A percentile compares a stretch with the other conserved stretches of the same genome.
Conservation (phyloP, 768 basidiomycete genomes). For the Trametes cinnabarina region DNA sequence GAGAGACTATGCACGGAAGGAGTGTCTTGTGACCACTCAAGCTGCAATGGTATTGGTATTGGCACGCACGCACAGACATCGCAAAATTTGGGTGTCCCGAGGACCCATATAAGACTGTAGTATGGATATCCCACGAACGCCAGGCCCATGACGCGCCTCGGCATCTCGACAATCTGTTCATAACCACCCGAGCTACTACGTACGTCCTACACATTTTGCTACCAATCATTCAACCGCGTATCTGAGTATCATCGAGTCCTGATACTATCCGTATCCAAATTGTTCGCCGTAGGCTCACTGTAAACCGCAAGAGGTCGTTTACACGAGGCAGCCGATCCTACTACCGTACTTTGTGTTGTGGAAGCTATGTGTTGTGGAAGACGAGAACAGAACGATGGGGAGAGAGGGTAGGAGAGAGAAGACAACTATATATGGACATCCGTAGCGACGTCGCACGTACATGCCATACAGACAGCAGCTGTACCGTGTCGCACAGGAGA, state of each 20-base stretch:
- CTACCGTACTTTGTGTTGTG: too few relatives aligned
- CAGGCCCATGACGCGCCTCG: neutral
- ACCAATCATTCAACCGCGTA: neutral
- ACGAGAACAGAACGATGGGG: too few relatives aligned
- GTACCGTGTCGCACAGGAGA: neutral
- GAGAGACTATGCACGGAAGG: neutral
- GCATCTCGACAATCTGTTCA: neutral
- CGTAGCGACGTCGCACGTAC: neutral
- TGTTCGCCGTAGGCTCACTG: neutral
- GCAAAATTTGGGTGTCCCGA: neutral
- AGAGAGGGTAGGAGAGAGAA: neutral
- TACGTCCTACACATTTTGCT: neutral
- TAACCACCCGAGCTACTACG: neutral
- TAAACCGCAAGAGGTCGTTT: neutral
- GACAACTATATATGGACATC: neutral
- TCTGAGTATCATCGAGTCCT: neutral
- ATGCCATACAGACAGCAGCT: constrained; percentile 2
- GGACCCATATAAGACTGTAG: neutral
- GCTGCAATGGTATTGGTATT: neutral
- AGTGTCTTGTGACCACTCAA: neutral
- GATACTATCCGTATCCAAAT: constrained; percentile 3
- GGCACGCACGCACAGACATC: neutral
- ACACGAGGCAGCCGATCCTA: neutral
- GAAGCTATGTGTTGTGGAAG: too few relatives aligned
- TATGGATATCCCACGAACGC: too few relatives aligned